Evolutionary conservation across 805 yeast genomes (phyloP).

Genomic region (Jamesozyma lodderae): DNA sequence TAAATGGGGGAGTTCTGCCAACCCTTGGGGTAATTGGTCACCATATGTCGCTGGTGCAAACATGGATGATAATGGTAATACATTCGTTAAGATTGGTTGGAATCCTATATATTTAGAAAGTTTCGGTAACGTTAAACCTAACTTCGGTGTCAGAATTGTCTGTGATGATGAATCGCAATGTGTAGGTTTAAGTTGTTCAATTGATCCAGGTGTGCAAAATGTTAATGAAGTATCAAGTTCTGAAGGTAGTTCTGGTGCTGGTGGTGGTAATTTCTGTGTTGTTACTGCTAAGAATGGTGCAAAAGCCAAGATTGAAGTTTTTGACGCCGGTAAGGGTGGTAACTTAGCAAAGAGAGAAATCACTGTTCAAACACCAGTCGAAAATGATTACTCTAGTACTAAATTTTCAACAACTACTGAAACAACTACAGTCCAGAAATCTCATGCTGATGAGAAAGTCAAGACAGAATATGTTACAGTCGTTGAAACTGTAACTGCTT

Average conservation of each 20-base stretch:
- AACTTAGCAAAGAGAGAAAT: background rate
- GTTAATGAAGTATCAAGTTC: constrained; percentile 45
- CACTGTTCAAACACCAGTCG: too few species aligned
- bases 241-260: constrained; percentile 40
- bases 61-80: constrained; percentile 57
- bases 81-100: constrained; percentile 83
- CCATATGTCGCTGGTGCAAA: constrained; percentile 92
- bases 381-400: background rate
- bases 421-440: too few species aligned
- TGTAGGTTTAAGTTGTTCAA: constrained; percentile 67
- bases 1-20: constrained; percentile 67
- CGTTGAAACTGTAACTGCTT: background rate
- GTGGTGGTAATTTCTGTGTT: constrained; percentile 74
- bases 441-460: background rate
- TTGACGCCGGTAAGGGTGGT: constrained; percentile 19
- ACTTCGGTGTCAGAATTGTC: constrained; percentile 60
- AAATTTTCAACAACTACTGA: background rate
- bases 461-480: background rate
- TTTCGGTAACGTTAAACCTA: constrained; percentile 47
- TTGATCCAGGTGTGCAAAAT: constrained; percentile 58
- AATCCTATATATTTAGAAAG: constrained; percentile 73
- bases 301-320: constrained; percentile 65
- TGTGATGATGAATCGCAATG: constrained; percentile 66
- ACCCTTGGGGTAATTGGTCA: constrained; percentile 86
- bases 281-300: constrained; percentile 62